These are phyloP conservation scores for Amanita rimosa DNA, from an alignment of 768 basidiomycete genomes.

Conservation along the genomic window DNA sequence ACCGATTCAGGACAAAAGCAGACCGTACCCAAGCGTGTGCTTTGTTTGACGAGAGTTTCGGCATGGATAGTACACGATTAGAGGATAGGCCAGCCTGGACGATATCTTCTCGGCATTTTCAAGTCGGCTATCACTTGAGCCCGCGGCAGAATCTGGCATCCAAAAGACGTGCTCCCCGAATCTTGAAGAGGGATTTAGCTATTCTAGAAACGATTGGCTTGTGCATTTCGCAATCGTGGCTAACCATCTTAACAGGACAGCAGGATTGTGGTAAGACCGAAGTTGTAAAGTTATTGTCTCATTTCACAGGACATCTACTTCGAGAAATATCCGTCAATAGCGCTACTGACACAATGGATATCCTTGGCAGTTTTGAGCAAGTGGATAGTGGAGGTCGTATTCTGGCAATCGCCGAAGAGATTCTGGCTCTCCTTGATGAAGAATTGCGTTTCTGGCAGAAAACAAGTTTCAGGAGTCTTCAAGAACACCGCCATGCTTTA, in stretches of 20 bases:
- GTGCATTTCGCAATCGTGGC: constrained; percentile 69
- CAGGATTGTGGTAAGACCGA: constrained; percentile 71
- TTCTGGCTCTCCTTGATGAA: constrained; percentile 25
- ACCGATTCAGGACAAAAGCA: constrained; percentile 67
- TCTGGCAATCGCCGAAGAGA: constrained; percentile 25
- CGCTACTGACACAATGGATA: constrained; percentile 87
- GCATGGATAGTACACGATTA: constrained; percentile 13
- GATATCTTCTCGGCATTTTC: constrained; percentile 37
- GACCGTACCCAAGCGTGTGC: constrained; percentile 47
- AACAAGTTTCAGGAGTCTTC: neutral
- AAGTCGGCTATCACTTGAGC: constrained; percentile 53
- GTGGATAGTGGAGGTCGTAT: constrained; percentile 43
- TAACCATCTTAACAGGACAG: constrained; percentile 78
- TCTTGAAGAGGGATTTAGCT: constrained; percentile 53
- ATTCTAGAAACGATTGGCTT: constrained; percentile 67
- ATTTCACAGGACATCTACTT: constrained; percentile 55
- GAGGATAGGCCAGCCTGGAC: constrained; percentile 23
- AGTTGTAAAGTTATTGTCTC: constrained; percentile 58
- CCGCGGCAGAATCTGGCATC: constrained; percentile 24
- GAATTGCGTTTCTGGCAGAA: constrained; percentile 21
- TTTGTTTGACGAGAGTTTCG: constrained; percentile 47
- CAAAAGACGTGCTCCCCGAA: constrained; percentile 28
- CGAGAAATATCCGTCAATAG: constrained; percentile 71
- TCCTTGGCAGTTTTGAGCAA: constrained; percentile 94
- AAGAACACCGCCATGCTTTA: constrained; percentile 16